Base-by-base conservation (phyloP, 441 rosid genomes). In the Jatropha multifida region DNA sequence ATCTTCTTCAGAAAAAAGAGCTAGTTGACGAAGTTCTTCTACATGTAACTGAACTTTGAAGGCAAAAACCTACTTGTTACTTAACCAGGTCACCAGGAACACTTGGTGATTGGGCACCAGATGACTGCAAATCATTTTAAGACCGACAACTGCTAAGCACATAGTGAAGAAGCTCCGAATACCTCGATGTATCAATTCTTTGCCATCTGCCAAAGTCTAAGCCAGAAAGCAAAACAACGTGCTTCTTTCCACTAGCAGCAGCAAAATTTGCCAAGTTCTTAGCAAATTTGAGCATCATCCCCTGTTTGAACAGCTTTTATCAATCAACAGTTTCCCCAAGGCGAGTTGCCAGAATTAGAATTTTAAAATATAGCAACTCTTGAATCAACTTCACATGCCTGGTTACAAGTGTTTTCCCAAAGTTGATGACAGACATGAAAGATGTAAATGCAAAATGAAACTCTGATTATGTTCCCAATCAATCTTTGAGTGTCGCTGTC, bases 181-280 rank as follows among this genome's bases (percentile, higher is more conserved):
- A 93, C 99, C 97, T 90, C 58, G 93, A 90, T 85, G 80, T 81
- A 69, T 95, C 99, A 83, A 92, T 88, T 82, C 76, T 90, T 83
- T 86, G 90, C 93, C 88, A 92, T 83, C 87, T 90, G 70, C 91
- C 91, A 86, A 95, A 95, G 76, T 95, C 99, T 76, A 95, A 86
- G 87, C 94, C 85, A 17, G 98, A 93, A 65, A 95, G 90, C 76
- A 92, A 81, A 71, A 89, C 75, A 13, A 88, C 87, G 70, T 90
- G 89, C 79, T 90, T 88, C 86, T 84, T 95, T 79, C 97, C 92
- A 76, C 83, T 89, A 54, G 92, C 65, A 78, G 78, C 86, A 83
- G 97, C 95, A 87, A 87, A 93, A 69, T 92, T 81, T 6, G 96
- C 97, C 80, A 93, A 72, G 82, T 90, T 85, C 81, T 85, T 90